These are phyloP conservation scores for Wickerhamiella galacta DNA, from an alignment of 805 yeast genomes.

Conservation along the genomic window DNA sequence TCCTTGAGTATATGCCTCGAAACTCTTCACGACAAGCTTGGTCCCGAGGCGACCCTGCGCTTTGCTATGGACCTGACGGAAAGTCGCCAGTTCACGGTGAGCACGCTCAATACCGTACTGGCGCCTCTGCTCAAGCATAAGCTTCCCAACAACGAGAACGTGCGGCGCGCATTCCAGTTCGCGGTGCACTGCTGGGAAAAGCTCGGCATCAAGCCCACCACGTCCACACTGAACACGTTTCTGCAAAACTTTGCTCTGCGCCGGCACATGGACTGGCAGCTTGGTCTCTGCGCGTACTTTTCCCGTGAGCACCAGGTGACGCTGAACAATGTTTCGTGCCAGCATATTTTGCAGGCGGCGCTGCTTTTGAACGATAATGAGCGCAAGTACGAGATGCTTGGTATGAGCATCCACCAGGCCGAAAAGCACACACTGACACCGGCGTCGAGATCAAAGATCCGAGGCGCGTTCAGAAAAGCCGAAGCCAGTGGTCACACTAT, in stretches of 20 bases:
- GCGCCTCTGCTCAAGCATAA: conserved; percentile 3
- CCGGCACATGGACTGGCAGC: conserved; percentile 11
- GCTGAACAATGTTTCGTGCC: too few relatives aligned
- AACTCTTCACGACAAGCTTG: conserved; percentile 3
- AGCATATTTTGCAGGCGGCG: too few relatives aligned
- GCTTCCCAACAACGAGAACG: conserved; percentile 5
- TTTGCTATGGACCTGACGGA: background rate
- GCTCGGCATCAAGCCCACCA: background rate
- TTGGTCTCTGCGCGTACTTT: too few relatives aligned
- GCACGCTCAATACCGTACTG: conserved; percentile 3
- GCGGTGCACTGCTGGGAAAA: background rate
- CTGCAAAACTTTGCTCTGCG: conserved; percentile 7
- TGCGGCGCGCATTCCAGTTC: conserved; percentile 5
- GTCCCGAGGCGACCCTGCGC: background rate
- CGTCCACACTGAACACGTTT: conserved; percentile 7
- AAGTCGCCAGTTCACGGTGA: conserved; percentile 3
- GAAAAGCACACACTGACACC: too few relatives aligned
- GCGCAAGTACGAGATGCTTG: background rate
- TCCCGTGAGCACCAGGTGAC: too few relatives aligned
- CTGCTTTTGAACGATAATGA: too few relatives aligned
- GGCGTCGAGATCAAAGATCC: too few relatives aligned
- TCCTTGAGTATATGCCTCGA: conserved; percentile 8
- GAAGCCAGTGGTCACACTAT: too few relatives aligned
- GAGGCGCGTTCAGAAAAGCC: too few relatives aligned
- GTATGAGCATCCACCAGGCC: too few relatives aligned